Evolutionary conservation across 768 basidiomycete genomes (phyloP), one percentile per base, ranked within the genome.

Genomic region (Phylloporus arenicola): DNA sequence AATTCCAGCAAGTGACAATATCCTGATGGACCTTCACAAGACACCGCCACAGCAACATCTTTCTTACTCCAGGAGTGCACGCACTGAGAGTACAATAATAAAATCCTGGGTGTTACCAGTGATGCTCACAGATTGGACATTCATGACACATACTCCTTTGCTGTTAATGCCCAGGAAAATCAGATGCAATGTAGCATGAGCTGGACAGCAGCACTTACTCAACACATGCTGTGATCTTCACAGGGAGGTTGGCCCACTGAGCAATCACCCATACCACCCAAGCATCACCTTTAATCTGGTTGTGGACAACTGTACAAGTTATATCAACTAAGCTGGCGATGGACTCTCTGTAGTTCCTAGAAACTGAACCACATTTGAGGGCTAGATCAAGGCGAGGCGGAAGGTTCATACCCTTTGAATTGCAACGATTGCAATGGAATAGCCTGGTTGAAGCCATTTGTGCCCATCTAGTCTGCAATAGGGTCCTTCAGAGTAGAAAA

Each of bases 191-290:
- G 9, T 16, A 25, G 22, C 12, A 14, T 1, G 12, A 11, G 17
- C 17, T n/a, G 5, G 12, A 45, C 3, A 4, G 19, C 5, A 13
- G 17, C 13, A 42, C 48, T 37, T 22, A 50, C 52, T 53, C 48
- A 16, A 53, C 27, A 24, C 48, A 50, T 3, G 48, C 52, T 24
- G 45, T 43, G 9, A 53, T 45, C 17, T 53, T 53, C 22, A 42
- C 10, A 2, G 52, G 52, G 2, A 53, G 19, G 34, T 6, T 50
- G 17, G 47, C 48, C 35, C 44, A 43, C 33, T 50, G 43, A 9
- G 52, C 48, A 27, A 53, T 50, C 4, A 38, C 47, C 47, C 47
- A 48, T 10, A 25, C 45, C 33, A 50, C 48, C 52, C 52, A 53
- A n/a, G 43, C 52, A 17, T 50, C 52, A 13, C 48, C 48, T 35